phyloP scores from a whole-genome alignment of 2,329 filamentous ascomycete genomes.

The Xylariales sp. region DNA sequence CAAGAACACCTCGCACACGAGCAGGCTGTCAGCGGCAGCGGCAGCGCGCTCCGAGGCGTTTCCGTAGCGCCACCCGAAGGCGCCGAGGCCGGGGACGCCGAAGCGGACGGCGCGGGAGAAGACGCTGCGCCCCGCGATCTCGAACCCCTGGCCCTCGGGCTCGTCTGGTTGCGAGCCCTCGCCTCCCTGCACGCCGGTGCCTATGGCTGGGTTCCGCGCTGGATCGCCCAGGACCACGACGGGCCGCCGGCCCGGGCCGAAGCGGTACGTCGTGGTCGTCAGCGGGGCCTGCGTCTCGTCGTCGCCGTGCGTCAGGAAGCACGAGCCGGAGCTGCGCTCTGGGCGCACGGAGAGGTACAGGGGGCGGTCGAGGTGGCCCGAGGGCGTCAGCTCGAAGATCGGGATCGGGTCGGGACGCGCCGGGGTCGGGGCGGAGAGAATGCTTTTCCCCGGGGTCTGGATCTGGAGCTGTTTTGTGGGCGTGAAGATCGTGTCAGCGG shows the following conservation, averaged over 20 bases:
- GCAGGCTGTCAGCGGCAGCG: constrained; percentile 52
- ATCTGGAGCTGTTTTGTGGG: constrained; percentile 62
- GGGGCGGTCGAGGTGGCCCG: constrained; percentile 53
- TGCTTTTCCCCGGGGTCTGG: constrained; percentile 58
- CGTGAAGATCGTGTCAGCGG: constrained; percentile 49
- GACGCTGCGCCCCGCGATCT: constrained; percentile 53
- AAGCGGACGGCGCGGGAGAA: constrained; percentile 34
- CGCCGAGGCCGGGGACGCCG: constrained; percentile 10
- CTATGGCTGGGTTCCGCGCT: not conserved
- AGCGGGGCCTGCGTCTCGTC: constrained; percentile 50
- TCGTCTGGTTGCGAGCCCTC: too few species aligned
- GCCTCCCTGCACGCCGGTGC: too few species aligned
- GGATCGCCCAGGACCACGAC: constrained; percentile 52
- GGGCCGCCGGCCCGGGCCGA: constrained; percentile 64
- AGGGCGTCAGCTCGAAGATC: constrained; percentile 52
- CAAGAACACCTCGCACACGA: constrained; percentile 61
- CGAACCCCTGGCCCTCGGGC: constrained; percentile 35
- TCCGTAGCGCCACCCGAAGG: constrained; percentile 36
- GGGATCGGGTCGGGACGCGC: constrained; percentile 52
- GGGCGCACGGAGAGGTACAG: constrained; percentile 65
- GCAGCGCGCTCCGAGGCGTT: constrained; percentile 21
- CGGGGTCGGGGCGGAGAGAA: constrained; percentile 55
- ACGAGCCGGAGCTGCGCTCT: constrained; percentile 58
- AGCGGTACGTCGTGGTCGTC: constrained; percentile 56
- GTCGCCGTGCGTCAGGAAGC: constrained; percentile 58